Base-by-base conservation (phyloP, 148 eudicot genomes). In the Suaeda aralocaspica region DNA sequence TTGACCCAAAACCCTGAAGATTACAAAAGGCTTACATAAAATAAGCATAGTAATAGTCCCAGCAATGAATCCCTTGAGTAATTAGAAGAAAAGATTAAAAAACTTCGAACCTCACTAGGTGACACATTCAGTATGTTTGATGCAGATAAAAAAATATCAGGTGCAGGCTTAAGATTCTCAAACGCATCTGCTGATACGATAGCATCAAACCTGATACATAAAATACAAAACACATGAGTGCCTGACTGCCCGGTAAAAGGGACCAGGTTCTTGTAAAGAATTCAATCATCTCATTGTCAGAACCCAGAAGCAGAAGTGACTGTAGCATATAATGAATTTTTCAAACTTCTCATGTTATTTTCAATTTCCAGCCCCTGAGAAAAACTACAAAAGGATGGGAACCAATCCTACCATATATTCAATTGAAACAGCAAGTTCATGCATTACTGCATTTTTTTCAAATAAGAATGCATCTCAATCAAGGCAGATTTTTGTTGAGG, bases 151-250 rank as follows among this genome's bases (percentile, higher is more conserved):
- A 94, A 94, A 53, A 94, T 91, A 76, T 94, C 98, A 77, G 98
- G 98, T 70, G 96, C 89, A 78, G 98, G 98, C 79, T 94, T 94
- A 78, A 94, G 66, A 42, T 89, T 94, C 80, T 94, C 92, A 75
- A 94, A 94, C 42, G 95, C 95, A 87, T 94, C 98, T 69, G 96
- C 98, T 59, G 98, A 94, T 66, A 94, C 96, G 83, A 94, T 91
- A 66, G 98, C 96, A 80, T 94, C 97, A 76, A 94, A 94, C 86
- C 98, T 94, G 88, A 67, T 19, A 68, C 34, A 64, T 3, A 57
- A 68, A 6, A 72, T 21, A 25, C 25, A 55, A 66, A 60, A 58
- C 2, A 44, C 26, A 74, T 61, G 50, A 58, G 18, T 29, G 73
- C 64, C 30, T 61, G 50, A 58, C 13, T 29, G 73, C 64, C 30